Evolutionary conservation across 164 flowering plant genomes (phyloP).

Genomic region (Cinnamomum chago): DNA sequence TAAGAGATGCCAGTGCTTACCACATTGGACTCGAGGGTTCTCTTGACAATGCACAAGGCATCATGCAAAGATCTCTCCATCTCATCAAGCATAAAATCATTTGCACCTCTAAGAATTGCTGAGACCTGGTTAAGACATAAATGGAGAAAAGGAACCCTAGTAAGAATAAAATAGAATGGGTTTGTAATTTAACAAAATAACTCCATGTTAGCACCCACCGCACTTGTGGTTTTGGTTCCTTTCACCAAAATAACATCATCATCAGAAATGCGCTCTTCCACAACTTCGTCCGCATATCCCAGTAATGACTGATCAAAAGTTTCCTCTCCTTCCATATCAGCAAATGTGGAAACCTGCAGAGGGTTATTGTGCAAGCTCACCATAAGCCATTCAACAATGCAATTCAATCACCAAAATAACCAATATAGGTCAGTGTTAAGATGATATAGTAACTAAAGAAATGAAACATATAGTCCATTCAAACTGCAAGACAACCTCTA

Average conservation of each 20-base stretch:
- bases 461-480: background rate
- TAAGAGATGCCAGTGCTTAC: conserved; percentile 30
- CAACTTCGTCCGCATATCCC: conserved; percentile 91
- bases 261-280: conserved; percentile 90
- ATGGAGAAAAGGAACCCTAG: background rate
- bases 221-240: conserved; percentile 84
- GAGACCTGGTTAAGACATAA: conserved; percentile 58
- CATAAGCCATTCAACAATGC: background rate
- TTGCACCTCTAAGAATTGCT: conserved; percentile 92
- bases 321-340: conserved; percentile 99
- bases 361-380: background rate
- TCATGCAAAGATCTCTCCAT: conserved; percentile 99
- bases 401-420: background rate
- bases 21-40: conserved; percentile 91
- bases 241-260: conserved; percentile 93
- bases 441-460: background rate
- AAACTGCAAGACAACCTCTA: background rate
- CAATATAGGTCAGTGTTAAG: background rate
- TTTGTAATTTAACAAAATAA: background rate
- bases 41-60: conserved; percentile 90
- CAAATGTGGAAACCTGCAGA: conserved; percentile 88
- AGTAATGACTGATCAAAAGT: conserved; percentile 87
- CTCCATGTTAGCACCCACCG: conserved; percentile 45
- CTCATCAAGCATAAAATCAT: conserved; percentile 99
- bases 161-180: background rate